Evolutionary conservation across 2,329 filamentous ascomycete species (phyloP).

Genomic region (Lasiodiplodia sp.): DNA sequence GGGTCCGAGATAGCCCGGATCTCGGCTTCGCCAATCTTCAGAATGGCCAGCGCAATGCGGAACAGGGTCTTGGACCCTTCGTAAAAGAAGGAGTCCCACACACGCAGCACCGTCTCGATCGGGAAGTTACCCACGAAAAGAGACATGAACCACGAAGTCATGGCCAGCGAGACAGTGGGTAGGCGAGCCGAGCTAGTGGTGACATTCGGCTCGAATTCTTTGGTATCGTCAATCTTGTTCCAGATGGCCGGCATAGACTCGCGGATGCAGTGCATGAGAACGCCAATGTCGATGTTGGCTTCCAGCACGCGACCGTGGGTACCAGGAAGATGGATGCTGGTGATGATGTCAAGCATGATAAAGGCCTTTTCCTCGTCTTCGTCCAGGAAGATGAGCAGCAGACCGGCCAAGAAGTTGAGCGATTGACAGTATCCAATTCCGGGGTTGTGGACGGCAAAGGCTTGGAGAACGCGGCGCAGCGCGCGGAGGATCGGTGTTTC

Average conservation of each 20-base stretch:
- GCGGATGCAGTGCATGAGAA: constrained; percentile 85
- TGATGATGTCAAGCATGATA: constrained; percentile 92
- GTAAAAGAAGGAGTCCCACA: constrained; percentile 97
- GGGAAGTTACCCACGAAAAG: constrained; percentile 93
- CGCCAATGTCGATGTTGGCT: constrained; percentile 91
- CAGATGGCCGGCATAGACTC: constrained; percentile 85
- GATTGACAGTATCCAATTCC: constrained; percentile 95
- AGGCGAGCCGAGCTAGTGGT: constrained; percentile 59
- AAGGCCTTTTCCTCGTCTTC: constrained; percentile 89
- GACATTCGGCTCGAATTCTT: constrained; percentile 51
- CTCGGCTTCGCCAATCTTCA: constrained; percentile 84
- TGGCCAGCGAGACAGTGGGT: constrained; percentile 89
- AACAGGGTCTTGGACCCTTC: constrained; percentile 95
- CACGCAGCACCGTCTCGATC: constrained; percentile 87
- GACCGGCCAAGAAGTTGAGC: constrained; percentile 90
- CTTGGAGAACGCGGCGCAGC: constrained; percentile 83
- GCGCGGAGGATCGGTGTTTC: constrained; percentile 83
- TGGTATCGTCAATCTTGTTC: constrained; percentile 84
- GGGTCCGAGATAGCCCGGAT: constrained; percentile 82
- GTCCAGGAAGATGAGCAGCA: constrained; percentile 83
- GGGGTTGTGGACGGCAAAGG: constrained; percentile 90
- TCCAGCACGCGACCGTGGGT: constrained; percentile 92
- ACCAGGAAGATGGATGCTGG: constrained; percentile 83
- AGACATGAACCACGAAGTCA: constrained; percentile 98
- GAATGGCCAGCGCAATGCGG: constrained; percentile 87